Evolutionary conservation across 306 rosid genomes (phyloP), one percentile per base, ranked within the genome.

Genomic region (Chamaecrista fasciculata): DNA sequence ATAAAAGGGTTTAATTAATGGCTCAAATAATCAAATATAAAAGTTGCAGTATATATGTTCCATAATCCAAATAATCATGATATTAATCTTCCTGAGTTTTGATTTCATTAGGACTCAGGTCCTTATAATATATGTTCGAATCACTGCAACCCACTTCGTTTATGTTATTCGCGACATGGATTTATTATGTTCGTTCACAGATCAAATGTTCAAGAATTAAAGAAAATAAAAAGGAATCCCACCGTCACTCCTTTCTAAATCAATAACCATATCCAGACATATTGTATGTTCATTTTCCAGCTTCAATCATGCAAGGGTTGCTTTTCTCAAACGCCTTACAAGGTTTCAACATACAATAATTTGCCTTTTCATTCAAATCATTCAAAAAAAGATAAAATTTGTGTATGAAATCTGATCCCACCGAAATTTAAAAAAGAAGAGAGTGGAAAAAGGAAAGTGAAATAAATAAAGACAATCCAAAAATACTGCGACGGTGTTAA

Each of bases 401-500:
- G 53, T 6, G 59, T n/a, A n/a, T n/a, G n/a, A n/a, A n/a, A n/a
- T 52, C 23, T 51, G 31, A 51, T 21, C 28, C 28, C 57, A 16
- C 28, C 2, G 29, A 24, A 23, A n/a, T n/a, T n/a, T n/a, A n/a
- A n/a, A 31, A 15, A 8, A 19, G 25, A 43, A 33, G 0, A 34
- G 42, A 29, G 19, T 25, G 53, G 0, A 25, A 1, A 44, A 53
- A 34, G 11, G 31, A 21, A 48, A 33, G 42, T 0, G 43, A 8
- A 3, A 18, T 26, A 68, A 34, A 67, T 67, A 67, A 67, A 68
- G 73, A 37, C 62, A 14, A 19, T 26, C 28, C 47, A 28, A 16
- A 43, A 58, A 62, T 33, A 28, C 49, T 23, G 67, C 70, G 31
- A 31, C 9, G 59, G 57, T 8, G 67, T 71, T 80, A 77, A 71